These are phyloP conservation scores for Salvia hispanica DNA, from an alignment of 257 asterid species.

Conservation along the genomic window DNA sequence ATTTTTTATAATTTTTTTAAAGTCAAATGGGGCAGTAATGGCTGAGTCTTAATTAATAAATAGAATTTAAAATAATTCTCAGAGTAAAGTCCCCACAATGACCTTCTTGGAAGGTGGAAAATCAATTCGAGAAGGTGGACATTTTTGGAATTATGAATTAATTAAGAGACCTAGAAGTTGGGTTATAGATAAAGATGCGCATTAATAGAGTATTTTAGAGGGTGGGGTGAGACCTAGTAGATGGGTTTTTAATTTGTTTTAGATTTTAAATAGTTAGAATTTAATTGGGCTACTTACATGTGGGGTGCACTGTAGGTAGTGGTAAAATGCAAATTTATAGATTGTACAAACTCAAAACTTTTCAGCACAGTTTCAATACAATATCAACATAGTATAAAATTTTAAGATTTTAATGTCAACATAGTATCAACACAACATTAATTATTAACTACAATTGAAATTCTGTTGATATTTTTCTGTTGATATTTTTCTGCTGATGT, in stretches of 20 bases:
- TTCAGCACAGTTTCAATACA: no score
- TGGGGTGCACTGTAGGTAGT: conserved; percentile 25
- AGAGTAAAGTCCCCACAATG: conserved; percentile 28
- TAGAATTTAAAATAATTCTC: conserved; percentile 6
- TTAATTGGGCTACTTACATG: conserved; percentile 11
- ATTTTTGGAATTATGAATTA: conserved; percentile 33
- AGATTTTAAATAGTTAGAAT: background rate
- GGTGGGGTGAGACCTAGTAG: conserved; percentile 32
- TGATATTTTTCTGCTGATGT: no score
- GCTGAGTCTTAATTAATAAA: conserved; percentile 17
- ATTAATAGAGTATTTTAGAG: background rate
- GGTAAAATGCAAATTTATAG: no score
- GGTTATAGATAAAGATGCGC: conserved; percentile 28
- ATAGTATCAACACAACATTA: no score
- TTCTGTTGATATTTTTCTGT: no score
- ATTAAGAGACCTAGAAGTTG: conserved; percentile 34
- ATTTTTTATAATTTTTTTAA: background rate
- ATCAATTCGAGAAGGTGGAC: conserved; percentile 30
- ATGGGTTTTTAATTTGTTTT: conserved; percentile 19
- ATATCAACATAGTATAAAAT: no score
- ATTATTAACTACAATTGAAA: no score
- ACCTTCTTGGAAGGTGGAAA: conserved; percentile 38
- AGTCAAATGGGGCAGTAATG: conserved; percentile 42
- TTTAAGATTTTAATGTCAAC: no score
- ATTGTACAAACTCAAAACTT: no score